Base-by-base conservation (phyloP, 1,284 basidiomycete species). In the Fomitopsis betulina region DNA sequence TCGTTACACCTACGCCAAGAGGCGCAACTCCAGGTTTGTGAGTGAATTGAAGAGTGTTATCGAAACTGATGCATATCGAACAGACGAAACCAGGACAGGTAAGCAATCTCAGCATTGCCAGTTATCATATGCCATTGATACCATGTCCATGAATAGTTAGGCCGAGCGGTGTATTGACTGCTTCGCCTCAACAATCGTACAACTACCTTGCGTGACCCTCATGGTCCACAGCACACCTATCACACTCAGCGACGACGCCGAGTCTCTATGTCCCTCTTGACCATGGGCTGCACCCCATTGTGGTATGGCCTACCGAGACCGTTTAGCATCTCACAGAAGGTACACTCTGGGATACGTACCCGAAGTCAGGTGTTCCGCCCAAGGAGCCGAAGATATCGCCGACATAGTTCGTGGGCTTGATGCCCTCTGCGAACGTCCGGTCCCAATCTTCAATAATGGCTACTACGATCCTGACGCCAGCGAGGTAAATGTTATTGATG, bases 1-100 rank as follows among this genome's bases (percentile, higher is more conserved):
- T 81, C 25, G 67, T 85, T 50, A 70, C 71, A 67, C 75, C 67
- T 12, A 23, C 32, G 5, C 19, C 17, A 19, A 17, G 21, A 2
- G 19, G 25, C 1, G 3, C 2, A 30, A 30, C 27, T 8, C 27
- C 27, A 4, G 27, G 27, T 30, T 30, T 5, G 27, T 30, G 5
- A 8, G 27, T 30, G 5, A 8, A 30, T 0, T 30, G 5, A 30
- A 5, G 27, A 8, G 8, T 1, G 27, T 30, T 4, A 4, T 30
- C 27, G 27, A 4, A 30, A 8, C 27, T 30, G 5, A 30, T 30
- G 27, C 27, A 8, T 1, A 5, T 30, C 27, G 27, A 30, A 30
- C 8, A 30, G 27, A 30, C 27, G 2, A 30, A 30, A 30, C 5
- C 27, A 30, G 27, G 5, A 30, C 27, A 30, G 8, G 8, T 2